Evolutionary conservation across 371 early-diverging fungal genomes (phyloP).

Genomic region (Mucor plumbeus): DNA sequence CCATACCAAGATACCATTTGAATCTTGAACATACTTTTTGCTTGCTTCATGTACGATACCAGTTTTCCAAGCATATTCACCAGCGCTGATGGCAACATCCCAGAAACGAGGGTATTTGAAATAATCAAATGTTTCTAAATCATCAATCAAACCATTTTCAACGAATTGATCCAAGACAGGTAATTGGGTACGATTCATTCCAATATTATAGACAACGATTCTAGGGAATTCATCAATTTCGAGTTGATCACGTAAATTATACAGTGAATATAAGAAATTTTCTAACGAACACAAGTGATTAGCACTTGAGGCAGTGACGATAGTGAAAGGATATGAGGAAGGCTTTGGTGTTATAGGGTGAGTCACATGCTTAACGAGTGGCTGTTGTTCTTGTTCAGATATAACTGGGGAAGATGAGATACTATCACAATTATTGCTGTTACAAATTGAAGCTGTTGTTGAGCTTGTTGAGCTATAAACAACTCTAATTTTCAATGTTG

Average conservation of each 20-base stretch:
- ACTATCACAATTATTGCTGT: not conserved
- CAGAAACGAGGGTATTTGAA: conserved; percentile 56
- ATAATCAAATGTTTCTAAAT: conserved; percentile 49
- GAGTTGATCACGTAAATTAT: conserved; percentile 35
- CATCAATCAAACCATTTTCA: conserved; percentile 39
- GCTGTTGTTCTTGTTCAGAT: not conserved
- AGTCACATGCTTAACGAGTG: conserved; percentile 19
- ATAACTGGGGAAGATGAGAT: not conserved
- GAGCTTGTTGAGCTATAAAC: conserved; percentile 20
- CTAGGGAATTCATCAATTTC: conserved; percentile 34
- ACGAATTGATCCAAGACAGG: conserved; percentile 34
- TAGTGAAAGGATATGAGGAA: conserved; percentile 41
- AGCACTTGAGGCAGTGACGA: conserved; percentile 60
- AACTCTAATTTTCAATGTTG: conserved; percentile 27
- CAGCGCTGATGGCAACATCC: conserved; percentile 52
- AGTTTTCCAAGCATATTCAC: conserved; percentile 65
- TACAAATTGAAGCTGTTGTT: not conserved
- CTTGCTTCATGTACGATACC: conserved; percentile 61
- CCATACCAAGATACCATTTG: conserved; percentile 58
- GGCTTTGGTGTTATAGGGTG: conserved; percentile 18
- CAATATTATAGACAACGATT: conserved; percentile 44
- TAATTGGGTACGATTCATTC: conserved; percentile 35
- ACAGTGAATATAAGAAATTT: conserved; percentile 52
- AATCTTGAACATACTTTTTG: conserved; percentile 12
- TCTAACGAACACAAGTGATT: conserved; percentile 65